Base-by-base conservation (phyloP, 257 asterid genomes). In the Solanum clarkiae region DNA sequence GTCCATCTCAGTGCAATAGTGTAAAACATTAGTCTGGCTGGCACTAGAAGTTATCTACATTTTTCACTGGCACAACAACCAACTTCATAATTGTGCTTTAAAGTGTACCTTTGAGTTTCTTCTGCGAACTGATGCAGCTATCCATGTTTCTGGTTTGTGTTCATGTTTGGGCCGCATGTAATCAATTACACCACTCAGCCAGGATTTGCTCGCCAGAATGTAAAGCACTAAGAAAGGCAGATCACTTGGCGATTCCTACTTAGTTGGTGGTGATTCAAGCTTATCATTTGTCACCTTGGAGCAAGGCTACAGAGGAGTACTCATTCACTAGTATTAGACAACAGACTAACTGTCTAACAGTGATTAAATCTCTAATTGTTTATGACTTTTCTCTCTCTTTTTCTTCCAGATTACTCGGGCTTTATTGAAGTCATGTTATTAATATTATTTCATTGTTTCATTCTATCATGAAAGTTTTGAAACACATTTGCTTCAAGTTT, bases 181-280 rank as follows among this genome's bases (percentile, higher is more conserved):
- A n/a, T 88, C 77, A 87, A 87, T 86, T 80, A 40, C 84, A 56
- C 60, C 24, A 26, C 80, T 77, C 90, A 92, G 95, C 95, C 95
- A 75, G 95, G 95, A 65, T 92, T 92, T 81, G 87, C 93, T 66
- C 92, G 95, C 57, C 92, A 87, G 88, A 89, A 87, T 44, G 49
- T 87, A 84, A 90, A 88, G 90, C 85, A 45, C 66, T 89, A 75
- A 84, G 85, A 47, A 26, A 55, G 20, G 86, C 84, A 16, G 85
- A 44, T 17, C 57, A 20, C 80, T 24, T 26, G 47, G 26, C 26
- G 0, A 51, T 1, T 51, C 17, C 47, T 51, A 1, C 20, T 29
- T 70, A 42, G 32, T 16, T 70, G 26, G 82, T 18, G 4, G 79
- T 36, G n/a, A 24, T 0, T 72, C 63, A 51, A 77, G 26, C 63